Conservation (phyloP, 495 filamentous ascomycete genomes). For the Penicillium tannophilum region DNA sequence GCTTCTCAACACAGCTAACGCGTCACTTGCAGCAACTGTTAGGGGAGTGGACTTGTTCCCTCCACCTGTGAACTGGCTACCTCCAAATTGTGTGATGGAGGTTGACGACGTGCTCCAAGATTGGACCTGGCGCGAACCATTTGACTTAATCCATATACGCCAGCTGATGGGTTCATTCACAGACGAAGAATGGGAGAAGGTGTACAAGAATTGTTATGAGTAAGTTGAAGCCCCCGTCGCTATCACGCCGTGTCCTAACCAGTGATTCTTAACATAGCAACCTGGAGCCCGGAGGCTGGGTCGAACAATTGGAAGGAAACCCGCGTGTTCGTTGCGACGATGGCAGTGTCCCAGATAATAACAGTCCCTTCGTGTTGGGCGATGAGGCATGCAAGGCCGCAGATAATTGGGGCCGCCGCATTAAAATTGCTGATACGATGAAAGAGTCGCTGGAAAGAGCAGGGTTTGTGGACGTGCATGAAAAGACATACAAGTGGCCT, state of each 20-base stretch:
- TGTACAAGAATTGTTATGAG: slow-evolving; percentile 8
- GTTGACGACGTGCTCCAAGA: slow-evolving; percentile 2
- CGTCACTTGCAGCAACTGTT: background rate
- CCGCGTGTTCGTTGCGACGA: slow-evolving; percentile 42
- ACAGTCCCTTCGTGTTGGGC: background rate
- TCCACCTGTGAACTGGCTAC: slow-evolving; percentile 1
- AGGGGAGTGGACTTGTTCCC: slow-evolving; percentile 3
- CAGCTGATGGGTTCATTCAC: slow-evolving; percentile 2
- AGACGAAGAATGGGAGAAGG: background rate
- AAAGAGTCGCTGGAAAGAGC: background rate
- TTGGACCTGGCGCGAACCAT: slow-evolving; percentile 4
- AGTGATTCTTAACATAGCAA: background rate
- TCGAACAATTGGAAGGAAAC: slow-evolving; percentile 53
- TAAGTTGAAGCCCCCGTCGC: background rate
- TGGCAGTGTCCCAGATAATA: slow-evolving; percentile 10
- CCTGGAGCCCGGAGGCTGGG: slow-evolving; percentile 47
- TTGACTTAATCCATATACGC: slow-evolving; percentile 14
- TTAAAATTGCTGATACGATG: background rate
- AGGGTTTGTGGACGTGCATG: slow-evolving; percentile 8
- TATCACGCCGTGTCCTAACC: background rate
- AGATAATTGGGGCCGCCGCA: background rate
- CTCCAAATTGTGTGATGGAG: slow-evolving; percentile 5
- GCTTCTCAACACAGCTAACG: no score
- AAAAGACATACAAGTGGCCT: slow-evolving; percentile 2
- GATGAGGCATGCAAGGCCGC: background rate